Evolutionary conservation across 352 stramenopile species (phyloP).

Genomic region (Plasmopara halstedii): DNA sequence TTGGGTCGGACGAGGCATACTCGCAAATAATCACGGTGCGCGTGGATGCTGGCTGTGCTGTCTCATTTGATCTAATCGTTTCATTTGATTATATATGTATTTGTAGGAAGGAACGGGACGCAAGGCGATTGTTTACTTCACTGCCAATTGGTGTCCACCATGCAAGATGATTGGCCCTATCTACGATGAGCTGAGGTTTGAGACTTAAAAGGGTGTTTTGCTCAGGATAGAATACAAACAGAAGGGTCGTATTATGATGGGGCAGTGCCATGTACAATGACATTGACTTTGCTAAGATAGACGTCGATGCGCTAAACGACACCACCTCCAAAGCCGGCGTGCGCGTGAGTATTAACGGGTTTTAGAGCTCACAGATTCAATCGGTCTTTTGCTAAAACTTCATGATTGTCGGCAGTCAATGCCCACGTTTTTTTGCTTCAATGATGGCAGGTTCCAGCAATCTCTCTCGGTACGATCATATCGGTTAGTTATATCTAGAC

Average conservation of each 20-base stretch:
- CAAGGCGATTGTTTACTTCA: constrained; percentile 87
- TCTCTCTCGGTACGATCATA: constrained; percentile 50
- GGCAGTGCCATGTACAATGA: constrained; percentile 44
- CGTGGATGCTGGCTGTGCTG: neutral
- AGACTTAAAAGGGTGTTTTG: neutral
- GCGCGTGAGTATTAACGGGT: constrained; percentile 45
- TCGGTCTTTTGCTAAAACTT: neutral
- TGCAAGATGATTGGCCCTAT: constrained; percentile 89
- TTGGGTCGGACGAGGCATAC: constrained; percentile 70
- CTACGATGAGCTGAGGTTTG: constrained; percentile 79
- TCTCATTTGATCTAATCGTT: neutral
- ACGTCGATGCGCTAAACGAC: constrained; percentile 78
- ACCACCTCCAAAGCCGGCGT: constrained; percentile 74
- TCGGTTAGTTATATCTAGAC: neutral
- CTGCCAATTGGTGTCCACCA: constrained; percentile 84
- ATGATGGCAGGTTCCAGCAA: constrained; percentile 69
- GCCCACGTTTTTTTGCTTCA: constrained; percentile 84
- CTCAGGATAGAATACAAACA: too few species aligned
- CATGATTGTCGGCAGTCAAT: constrained; percentile 48
- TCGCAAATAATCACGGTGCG: constrained; percentile 56
- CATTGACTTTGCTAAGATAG: constrained; percentile 82
- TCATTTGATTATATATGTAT: neutral
- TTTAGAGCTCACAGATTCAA: neutral
- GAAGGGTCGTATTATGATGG: neutral
- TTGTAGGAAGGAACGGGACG: constrained; percentile 44